These are phyloP conservation scores for Teunomyces funiuensis DNA, from an alignment of 805 yeast genomes.

Conservation along the genomic window DNA sequence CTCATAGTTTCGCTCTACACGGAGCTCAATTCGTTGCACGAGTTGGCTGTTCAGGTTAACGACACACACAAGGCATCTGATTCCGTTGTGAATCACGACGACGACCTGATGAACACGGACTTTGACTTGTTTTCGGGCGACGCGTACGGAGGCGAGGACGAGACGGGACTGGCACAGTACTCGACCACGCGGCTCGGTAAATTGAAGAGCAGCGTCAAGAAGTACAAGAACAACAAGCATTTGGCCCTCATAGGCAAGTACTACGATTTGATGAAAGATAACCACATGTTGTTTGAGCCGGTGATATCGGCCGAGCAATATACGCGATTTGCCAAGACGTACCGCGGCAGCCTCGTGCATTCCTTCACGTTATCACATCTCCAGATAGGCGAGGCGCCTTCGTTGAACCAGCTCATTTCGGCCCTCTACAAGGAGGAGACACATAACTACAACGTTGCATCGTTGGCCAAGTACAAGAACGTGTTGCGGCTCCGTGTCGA, in stretches of 20 bases:
- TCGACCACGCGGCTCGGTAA: slow-evolving; percentile 14
- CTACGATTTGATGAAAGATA: slow-evolving; percentile 23
- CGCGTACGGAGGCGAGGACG: slow-evolving; percentile 28
- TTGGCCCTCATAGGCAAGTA: slow-evolving; percentile 20
- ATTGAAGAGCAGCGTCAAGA: slow-evolving; percentile 19
- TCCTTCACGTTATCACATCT: slow-evolving; percentile 32
- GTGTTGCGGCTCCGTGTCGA: slow-evolving; percentile 39
- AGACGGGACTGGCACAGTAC: slow-evolving; percentile 4
- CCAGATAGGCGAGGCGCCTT: slow-evolving; percentile 38
- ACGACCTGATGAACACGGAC: not conserved
- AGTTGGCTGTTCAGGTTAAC: slow-evolving; percentile 8
- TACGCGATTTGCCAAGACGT: slow-evolving; percentile 15
- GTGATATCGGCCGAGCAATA: slow-evolving; percentile 17
- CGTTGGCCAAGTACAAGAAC: slow-evolving; percentile 32
- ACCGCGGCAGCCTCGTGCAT: slow-evolving; percentile 25
- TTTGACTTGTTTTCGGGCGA: slow-evolving; percentile 24
- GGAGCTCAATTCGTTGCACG: slow-evolving; percentile 25
- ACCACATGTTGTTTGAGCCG: slow-evolving; percentile 42
- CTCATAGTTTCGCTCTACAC: slow-evolving; percentile 32
- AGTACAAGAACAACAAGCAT: slow-evolving; percentile 13
- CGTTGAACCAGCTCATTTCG: slow-evolving; percentile 22
- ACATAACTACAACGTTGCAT: slow-evolving; percentile 13
- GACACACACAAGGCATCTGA: slow-evolving; percentile 3
- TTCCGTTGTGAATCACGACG: not conserved
- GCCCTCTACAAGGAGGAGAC: slow-evolving; percentile 24